Base-by-base conservation (phyloP, 805 yeast species). In the Saturnispora sanitii region DNA sequence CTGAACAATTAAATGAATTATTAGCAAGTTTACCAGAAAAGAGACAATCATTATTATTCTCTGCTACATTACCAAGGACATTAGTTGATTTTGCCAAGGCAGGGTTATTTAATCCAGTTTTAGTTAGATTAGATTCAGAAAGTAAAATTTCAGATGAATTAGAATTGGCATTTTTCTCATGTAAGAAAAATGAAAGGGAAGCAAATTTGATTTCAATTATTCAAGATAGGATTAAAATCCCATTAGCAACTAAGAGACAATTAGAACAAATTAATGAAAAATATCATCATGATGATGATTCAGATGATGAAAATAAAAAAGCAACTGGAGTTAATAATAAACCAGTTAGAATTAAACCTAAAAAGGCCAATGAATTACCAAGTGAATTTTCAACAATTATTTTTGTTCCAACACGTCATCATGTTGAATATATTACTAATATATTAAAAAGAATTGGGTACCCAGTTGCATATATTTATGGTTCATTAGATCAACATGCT, bases 11-110 rank as follows among this genome's bases (percentile, higher is more conserved):
- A 55, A 86, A 83, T 55, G 97, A 90, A 60, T 71, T 92, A 49
- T 63, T 92, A 35, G 90, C 86, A 1, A 70, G 92, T 1, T 68
- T 92, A 44, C 95, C 97, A 0, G 60, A 84, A 16, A 67, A 69
- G 22, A 76, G 97, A 56, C 98, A 92, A 61, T 82, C 96, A 0
- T 66, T 92, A 30, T 68, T 92, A 50, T 92, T 92, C 51, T 84
- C 95, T 30, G 99, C 99, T 2, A 92, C 99, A 0, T 71, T 92
- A 40, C 99, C 99, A 8, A 76, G 80, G 45, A 76, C 90, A 0
- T 71, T 92, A 51, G 96, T 92, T 20, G 96, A 90, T 53, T 92
- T 92, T 65, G 98, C 98, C 39, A 87, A 88, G 57, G 97, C 97
- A 4, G 99, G 99, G 6, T 70, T 92, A 37, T 73, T 79, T 2